Conservation (phyloP, 768 basidiomycete genomes). For the Mycena filopes region DNA sequence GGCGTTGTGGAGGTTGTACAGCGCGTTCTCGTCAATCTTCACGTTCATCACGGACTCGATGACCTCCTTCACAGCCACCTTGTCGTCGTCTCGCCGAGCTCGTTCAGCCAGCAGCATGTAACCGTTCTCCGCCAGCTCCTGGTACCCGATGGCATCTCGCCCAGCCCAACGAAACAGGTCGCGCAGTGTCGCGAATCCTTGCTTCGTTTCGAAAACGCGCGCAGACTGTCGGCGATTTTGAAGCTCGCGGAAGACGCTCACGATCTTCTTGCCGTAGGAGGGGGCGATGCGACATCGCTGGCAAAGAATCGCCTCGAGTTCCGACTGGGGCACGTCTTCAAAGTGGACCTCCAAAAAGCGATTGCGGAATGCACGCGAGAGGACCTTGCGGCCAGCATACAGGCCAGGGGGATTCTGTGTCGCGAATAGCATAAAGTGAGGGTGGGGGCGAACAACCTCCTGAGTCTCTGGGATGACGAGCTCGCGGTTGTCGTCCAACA, state of each 20-base stretch:
- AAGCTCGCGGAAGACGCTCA: conserved; percentile 90
- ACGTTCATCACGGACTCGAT: conserved; percentile 93
- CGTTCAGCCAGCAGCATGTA: conserved; percentile 98
- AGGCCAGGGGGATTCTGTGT: conserved; percentile 98
- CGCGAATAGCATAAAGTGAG: conserved; percentile 97
- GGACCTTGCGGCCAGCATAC: conserved; percentile 93
- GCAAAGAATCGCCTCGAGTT: conserved; percentile 94
- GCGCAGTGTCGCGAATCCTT: conserved; percentile 95
- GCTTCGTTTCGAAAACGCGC: conserved; percentile 97
- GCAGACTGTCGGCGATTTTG: conserved; percentile 91
- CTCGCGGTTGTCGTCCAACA: conserved; percentile 98
- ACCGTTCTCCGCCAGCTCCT: conserved; percentile 94
- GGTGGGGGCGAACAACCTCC: conserved; percentile 92
- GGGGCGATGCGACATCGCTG: conserved; percentile 93
- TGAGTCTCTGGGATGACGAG: conserved; percentile 95
- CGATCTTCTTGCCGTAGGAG: conserved; percentile 91
- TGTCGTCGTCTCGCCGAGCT: conserved; percentile 86
- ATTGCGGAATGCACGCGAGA: conserved; percentile 96
- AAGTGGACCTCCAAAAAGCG: conserved; percentile 98
- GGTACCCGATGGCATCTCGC: conserved; percentile 87
- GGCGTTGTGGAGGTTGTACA: conserved; percentile 71
- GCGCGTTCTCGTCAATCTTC: conserved; percentile 71
- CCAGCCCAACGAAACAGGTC: conserved; percentile 98
- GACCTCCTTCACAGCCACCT: conserved; percentile 88
- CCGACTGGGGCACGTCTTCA: conserved; percentile 93